Base-by-base conservation (phyloP, 1,284 basidiomycete genomes). In the Microbotryomycetes sp. region DNA sequence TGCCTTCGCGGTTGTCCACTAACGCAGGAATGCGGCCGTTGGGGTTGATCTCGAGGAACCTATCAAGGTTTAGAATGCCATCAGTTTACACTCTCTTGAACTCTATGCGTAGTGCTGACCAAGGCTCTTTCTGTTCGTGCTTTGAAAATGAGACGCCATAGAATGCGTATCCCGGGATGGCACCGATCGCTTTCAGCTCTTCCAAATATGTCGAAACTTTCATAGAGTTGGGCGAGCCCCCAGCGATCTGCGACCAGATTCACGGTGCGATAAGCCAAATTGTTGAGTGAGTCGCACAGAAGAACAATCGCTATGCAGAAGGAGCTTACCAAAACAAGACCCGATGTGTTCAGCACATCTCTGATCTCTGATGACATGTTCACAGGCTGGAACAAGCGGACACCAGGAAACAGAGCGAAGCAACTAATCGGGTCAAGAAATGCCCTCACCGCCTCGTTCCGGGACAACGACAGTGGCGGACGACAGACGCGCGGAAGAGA, bases 21-120 rank as follows among this genome's bases (percentile, higher is more conserved):
- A 67, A 32, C 4, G 63, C 55, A 14, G 65, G 65, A 58, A 67
- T 67, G 36, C 63, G 63, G 60, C 65, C 49, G 54, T 67, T 67
- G n/a, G 63, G 65, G 58, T 65, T 67, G 31, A 54, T n/a, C 12
- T 23, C 1, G 14, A 46, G 5, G 63, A 59, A 66, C 50, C 50
- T 52, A 29, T 30, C 16, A n/a, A 14, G 47, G 47, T 49, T 28
- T 23, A 19, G 16, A 49, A 49, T 3, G 47, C 16, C 19, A 12
- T 16, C 50, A 29, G 14, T 30, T 25, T 19, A 29, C 1, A 6
- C 26, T 52, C 50, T 29, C 15, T 9, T 50, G 16, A 50, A 22
- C 9, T 16, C 19, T 19, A 22, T 28, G 49, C 16, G n/a, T 6
- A 25, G 36, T 12, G 36, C 50, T 25, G 12, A 30, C 65, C 65